phyloP scores from a whole-genome alignment of 2,329 filamentous ascomycete species.

The Cytospora schulzeri region DNA sequence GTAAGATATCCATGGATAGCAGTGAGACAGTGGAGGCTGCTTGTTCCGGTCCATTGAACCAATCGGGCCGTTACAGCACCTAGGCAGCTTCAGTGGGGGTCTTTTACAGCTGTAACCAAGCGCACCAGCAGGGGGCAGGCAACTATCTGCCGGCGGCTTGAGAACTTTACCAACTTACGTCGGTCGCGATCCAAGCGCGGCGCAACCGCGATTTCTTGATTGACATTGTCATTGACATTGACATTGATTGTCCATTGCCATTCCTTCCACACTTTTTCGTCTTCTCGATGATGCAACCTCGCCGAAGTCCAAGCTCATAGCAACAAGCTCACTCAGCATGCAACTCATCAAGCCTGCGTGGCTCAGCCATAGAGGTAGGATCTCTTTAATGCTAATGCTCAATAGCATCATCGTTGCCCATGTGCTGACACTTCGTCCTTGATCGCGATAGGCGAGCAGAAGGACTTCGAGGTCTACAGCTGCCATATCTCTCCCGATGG shows the following conservation, averaged over 20 bases:
- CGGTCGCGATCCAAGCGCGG: conserved; percentile 22
- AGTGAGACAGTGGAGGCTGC: conserved; percentile 2
- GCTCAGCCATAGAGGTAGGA: conserved; percentile 86
- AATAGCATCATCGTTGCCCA: neutral
- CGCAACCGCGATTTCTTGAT: conserved; percentile 22
- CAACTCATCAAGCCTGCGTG: conserved; percentile 92
- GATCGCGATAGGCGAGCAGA: conserved; percentile 75
- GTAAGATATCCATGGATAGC: neutral
- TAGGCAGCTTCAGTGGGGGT: neutral
- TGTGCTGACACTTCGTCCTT: conserved; percentile 32
- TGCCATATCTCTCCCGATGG: conserved; percentile 97
- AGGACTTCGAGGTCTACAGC: conserved; percentile 98
- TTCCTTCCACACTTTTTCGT: neutral
- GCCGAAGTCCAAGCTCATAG: conserved; percentile 17
- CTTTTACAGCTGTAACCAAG: neutral
- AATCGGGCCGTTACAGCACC: conserved; percentile 22
- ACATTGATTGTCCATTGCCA: no score
- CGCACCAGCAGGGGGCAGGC: conserved; percentile 2
- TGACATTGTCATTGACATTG: conserved; percentile 1
- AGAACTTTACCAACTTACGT: neutral
- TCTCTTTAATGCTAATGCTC: neutral
- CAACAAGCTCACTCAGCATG: conserved; percentile 52
- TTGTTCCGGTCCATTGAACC: conserved; percentile 22
- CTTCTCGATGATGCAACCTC: conserved; percentile 23
- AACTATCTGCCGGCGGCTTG: conserved; percentile 4